Conservation (phyloP, 345 rosid genomes). For the Ceriops zippeliana region DNA sequence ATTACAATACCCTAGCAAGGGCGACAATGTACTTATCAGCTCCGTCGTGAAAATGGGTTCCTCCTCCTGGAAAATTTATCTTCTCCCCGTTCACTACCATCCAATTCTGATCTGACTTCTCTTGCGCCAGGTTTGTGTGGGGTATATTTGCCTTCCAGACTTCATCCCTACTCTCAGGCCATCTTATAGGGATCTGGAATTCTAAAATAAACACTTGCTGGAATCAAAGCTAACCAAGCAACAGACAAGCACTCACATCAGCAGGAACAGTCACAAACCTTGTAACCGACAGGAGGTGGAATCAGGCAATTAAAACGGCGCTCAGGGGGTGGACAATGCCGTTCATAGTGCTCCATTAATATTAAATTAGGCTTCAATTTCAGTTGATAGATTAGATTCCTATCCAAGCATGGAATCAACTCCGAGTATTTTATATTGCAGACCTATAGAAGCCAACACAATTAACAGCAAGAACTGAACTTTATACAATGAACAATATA, state of each 20-base stretch:
- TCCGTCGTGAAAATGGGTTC: slow-evolving; percentile 93
- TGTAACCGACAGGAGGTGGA: slow-evolving; percentile 86
- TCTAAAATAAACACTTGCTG: slow-evolving; percentile 35
- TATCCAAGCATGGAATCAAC: slow-evolving; percentile 88
- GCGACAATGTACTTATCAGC: slow-evolving; percentile 91
- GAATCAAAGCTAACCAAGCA: slow-evolving; percentile 35
- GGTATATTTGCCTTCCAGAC: slow-evolving; percentile 98
- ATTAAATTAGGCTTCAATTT: slow-evolving; percentile 70
- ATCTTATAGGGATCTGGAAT: slow-evolving; percentile 82
- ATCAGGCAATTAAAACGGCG: slow-evolving; percentile 87
- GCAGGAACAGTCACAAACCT: slow-evolving; percentile 42
- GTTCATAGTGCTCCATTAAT: slow-evolving; percentile 94
- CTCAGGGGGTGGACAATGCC: slow-evolving; percentile 82
- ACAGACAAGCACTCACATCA: slow-evolving; percentile 8
- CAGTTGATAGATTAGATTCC: slow-evolving; percentile 73
- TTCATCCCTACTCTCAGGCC: slow-evolving; percentile 97
- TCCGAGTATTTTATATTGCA: slow-evolving; percentile 78
- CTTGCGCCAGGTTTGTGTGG: slow-evolving; percentile 89
- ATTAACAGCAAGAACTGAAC: not conserved
- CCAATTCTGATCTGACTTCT: slow-evolving; percentile 99
- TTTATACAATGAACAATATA: not conserved
- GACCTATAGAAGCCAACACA: slow-evolving; percentile 37
- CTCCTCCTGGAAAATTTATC: slow-evolving; percentile 97
- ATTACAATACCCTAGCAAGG: slow-evolving; percentile 63
- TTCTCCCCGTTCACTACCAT: slow-evolving; percentile 93